Conservation (phyloP, 1,139 yeast genomes). For the Taphrina communis region DNA sequence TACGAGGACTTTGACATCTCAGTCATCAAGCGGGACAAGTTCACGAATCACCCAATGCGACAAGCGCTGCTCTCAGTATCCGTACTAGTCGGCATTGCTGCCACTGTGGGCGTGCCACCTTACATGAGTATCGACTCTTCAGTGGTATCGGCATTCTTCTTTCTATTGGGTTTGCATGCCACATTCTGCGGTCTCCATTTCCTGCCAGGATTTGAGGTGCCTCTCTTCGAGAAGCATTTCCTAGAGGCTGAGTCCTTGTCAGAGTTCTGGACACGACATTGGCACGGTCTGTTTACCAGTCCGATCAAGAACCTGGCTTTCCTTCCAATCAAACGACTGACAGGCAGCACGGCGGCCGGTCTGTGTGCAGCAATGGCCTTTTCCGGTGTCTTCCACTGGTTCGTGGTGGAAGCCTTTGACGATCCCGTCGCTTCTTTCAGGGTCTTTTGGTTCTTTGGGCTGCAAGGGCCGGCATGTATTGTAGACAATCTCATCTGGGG, state of each 20-base stretch:
- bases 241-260: conserved; percentile 16
- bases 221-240: conserved; percentile 36
- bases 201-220: conserved; percentile 27
- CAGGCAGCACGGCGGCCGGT: conserved; percentile 23
- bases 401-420: conserved; percentile 25
- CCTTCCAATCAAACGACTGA: conserved; percentile 18
- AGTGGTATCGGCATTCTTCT: conserved; percentile 34
- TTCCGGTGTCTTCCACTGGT: conserved; percentile 37
- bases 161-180: conserved; percentile 33
- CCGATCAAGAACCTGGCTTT: conserved; percentile 36
- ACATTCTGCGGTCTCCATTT: conserved; percentile 35
- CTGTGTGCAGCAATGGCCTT: conserved; percentile 35
- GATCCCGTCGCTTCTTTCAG: conserved; percentile 13
- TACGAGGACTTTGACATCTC: conserved; percentile 40
- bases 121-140: conserved; percentile 31
- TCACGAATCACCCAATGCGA: conserved; percentile 37
- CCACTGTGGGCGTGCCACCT: conserved; percentile 31
- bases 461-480: conserved; percentile 38
- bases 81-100: conserved; percentile 22
- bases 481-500: conserved; percentile 31
- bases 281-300: conserved; percentile 38
- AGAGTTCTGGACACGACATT: conserved; percentile 36
- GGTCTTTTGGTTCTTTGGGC: conserved; percentile 30
- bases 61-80: conserved; percentile 29
- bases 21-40: conserved; percentile 34